Conservation (phyloP, 1,139 yeast genomes). For the Chernovozyma sophiae-reginae region DNA sequence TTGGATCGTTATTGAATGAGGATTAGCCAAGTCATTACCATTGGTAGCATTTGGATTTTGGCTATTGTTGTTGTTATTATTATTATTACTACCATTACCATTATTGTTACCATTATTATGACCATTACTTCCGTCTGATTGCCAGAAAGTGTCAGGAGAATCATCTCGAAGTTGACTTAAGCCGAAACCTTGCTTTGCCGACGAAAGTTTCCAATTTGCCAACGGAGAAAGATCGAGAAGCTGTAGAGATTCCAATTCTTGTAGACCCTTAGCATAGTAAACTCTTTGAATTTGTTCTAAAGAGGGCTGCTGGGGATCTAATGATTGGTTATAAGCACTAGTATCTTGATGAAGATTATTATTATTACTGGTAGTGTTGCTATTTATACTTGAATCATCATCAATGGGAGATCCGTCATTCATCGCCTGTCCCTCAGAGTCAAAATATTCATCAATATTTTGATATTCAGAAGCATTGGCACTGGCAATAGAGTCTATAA, state of each 20-base stretch:
- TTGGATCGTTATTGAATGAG: conserved; percentile 77
- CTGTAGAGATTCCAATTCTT: conserved; percentile 55
- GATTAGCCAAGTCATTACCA: conserved; percentile 53
- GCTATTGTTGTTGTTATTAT: conserved; percentile 16
- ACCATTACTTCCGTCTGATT: conserved; percentile 73
- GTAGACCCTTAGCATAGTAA: conserved; percentile 46
- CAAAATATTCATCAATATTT: neutral
- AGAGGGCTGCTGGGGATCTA: conserved; percentile 26
- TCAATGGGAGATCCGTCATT: neutral
- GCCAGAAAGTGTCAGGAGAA: conserved; percentile 81
- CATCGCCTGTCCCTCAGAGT: neutral
- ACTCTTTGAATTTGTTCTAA: conserved; percentile 39
- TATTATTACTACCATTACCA: conserved; percentile 21
- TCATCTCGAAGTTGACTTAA: conserved; percentile 69
- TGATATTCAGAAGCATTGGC: conserved; percentile 1
- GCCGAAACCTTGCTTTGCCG: conserved; percentile 71
- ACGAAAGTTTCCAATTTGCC: conserved; percentile 85
- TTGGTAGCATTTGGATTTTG: conserved; percentile 19
- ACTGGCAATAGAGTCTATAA: conserved; percentile 28
- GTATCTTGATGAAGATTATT: neutral
- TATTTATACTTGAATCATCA: neutral
- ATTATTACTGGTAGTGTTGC: neutral
- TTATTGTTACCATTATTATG: conserved; percentile 18
- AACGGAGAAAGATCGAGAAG: conserved; percentile 70
- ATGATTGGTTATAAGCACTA: conserved; percentile 1